Base-by-base conservation (phyloP, 2,329 filamentous ascomycete genomes). In the Aspergillus vadensis region DNA sequence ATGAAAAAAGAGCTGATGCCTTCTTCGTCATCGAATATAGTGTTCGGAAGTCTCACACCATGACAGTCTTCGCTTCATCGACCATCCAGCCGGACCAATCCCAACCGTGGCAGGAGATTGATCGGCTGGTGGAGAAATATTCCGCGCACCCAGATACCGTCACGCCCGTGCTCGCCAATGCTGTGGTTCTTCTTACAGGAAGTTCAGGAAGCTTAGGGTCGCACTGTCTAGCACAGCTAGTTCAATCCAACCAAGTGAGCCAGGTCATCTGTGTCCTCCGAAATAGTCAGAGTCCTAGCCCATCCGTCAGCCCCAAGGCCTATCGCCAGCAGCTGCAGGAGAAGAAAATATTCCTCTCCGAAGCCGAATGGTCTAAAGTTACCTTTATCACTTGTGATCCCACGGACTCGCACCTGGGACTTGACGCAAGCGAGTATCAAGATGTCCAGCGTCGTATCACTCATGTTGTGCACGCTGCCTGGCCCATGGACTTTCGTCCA, bases 401-500 rank as follows among this genome's bases (percentile, higher is more conserved):
- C 1, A 39, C 25, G 5, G 53, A 25, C 6, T 8, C 25, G 1
- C 25, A 2, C 6, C 0, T 25, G 25, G 25, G 25, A 2, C 25
- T 25, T 25, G 25, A 47, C 15, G n/a, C 6, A 5, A 25, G 14
- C 5, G 7, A 47, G 3, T 62, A 62, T 44, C 23, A 25, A 8
- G 17, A 4, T 1, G 23, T 62, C 2, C 14, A 12, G 10, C 3
- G 21, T 1, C 38, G 17, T 4, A 36, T 62, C 19, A 62, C 59
- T 1, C 51, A 58, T 23, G 55, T 62, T 38, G 2, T 62, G 1
- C 59, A 62, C 50, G 44, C 32, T 4, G 55, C 55, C 21, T 62
- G 59, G 55, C 59, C 59, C 5, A 58, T 62, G 51, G 44, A 52
- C 39, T 58, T 62, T 30, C 30, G 54, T 3, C 19, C 38, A 8